These are phyloP conservation scores for Lotus japonicus DNA, from an alignment of 306 rosid species.

Conservation along the genomic window DNA sequence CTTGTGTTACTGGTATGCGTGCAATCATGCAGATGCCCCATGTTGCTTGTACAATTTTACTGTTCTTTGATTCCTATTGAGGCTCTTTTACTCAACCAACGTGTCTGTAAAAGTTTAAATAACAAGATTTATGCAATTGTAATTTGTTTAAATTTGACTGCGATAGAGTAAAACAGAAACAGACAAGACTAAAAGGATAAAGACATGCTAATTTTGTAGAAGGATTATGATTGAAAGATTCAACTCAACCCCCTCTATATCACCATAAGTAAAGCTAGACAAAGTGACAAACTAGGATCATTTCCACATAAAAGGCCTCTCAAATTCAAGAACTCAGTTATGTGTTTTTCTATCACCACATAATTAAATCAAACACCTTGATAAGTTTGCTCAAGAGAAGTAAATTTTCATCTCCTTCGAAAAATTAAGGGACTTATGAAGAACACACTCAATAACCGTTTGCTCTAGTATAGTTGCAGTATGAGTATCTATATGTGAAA, in stretches of 20 bases:
- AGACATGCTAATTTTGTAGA: background rate
- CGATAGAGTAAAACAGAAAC: background rate
- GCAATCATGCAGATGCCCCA: too few species aligned
- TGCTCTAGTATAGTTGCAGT: background rate
- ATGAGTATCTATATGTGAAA: background rate
- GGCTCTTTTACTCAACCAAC: too few species aligned
- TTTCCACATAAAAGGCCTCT: background rate
- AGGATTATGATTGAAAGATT: background rate
- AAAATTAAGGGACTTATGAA: background rate
- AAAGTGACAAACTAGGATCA: too few species aligned
- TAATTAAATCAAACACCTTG: background rate
- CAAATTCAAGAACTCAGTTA: background rate
- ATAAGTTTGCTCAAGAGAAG: slow-evolving; percentile 3
- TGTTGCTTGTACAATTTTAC: too few species aligned
- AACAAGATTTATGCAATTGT: too few species aligned
- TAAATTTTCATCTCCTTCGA: slow-evolving; percentile 8
- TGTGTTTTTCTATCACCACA: background rate
- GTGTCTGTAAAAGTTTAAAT: background rate
- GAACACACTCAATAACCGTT: background rate
- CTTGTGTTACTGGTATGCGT: too few species aligned
- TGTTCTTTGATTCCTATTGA: too few species aligned
- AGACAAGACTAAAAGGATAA: background rate
- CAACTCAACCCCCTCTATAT: too few species aligned
- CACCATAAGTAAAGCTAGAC: too few species aligned
- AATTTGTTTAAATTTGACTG: too few species aligned